These are phyloP conservation scores for Limonium bicolor DNA, from an alignment of 148 eudicot genomes.

Conservation along the genomic window DNA sequence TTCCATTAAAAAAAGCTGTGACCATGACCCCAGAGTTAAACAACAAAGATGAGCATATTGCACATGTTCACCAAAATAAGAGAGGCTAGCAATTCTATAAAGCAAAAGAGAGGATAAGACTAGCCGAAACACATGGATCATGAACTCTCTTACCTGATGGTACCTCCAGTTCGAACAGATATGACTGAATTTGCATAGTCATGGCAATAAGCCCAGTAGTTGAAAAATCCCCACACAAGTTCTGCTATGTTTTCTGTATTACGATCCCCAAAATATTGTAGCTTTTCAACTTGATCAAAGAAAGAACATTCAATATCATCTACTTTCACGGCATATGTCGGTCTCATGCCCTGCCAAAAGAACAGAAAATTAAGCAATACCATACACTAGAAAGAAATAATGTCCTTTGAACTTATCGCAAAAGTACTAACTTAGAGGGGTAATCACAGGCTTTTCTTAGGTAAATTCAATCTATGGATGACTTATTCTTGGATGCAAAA, in stretches of 20 bases:
- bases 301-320: slow-evolving; percentile 52
- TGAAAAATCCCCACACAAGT: slow-evolving; percentile 80
- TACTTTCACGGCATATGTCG: slow-evolving; percentile 46
- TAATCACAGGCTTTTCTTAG: no score
- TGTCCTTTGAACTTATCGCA: no score
- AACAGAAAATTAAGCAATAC: not conserved
- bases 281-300: slow-evolving; percentile 79
- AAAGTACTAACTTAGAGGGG: no score
- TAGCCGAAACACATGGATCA: not conserved
- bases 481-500: no score
- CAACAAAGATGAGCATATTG: no score
- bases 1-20: no score
- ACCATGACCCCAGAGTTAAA: no score
- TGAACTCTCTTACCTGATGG: slow-evolving; percentile 40
- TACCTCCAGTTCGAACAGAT: slow-evolving; percentile 63
- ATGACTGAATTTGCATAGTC: slow-evolving; percentile 76
- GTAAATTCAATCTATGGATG: no score
- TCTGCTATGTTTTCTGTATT: slow-evolving; percentile 66
- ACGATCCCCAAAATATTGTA: slow-evolving; percentile 48
- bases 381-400: no score
- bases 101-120: not conserved
- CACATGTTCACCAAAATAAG: no score
- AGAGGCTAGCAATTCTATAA: no score
- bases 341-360: slow-evolving; percentile 48
- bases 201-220: slow-evolving; percentile 90